A percentile compares a stretch with the other conserved stretches of the same genome.
Conservation (phyloP, 164 flowering plant species). For the Chloranthus sessilifolius region DNA sequence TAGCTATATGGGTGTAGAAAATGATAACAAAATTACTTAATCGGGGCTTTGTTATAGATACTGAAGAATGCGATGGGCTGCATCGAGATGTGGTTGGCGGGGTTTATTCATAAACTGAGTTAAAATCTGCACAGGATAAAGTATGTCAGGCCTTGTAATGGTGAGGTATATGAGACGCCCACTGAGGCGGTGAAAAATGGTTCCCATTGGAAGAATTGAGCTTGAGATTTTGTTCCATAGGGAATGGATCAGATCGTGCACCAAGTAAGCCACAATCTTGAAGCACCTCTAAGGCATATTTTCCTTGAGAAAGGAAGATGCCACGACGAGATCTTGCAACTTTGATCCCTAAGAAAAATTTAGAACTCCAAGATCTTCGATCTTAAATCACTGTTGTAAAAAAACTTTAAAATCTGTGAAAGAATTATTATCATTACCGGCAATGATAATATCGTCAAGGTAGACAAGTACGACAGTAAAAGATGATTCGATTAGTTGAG, state of each 20-base stretch:
- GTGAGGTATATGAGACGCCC: neutral
- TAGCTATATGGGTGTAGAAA: too few relatives aligned
- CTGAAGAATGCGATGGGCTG: neutral
- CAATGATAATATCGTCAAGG: neutral
- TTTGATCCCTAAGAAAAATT: neutral
- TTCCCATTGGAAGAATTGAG: neutral
- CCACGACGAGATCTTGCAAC: neutral
- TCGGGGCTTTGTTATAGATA: neutral
- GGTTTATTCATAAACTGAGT: neutral
- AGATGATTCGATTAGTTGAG: neutral
- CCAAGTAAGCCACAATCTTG: neutral
- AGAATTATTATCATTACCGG: too few relatives aligned
- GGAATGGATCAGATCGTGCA: neutral
- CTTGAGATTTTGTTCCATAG: neutral
- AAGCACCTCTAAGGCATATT: too few relatives aligned
- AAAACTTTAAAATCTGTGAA: too few relatives aligned
- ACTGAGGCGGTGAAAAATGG: neutral
- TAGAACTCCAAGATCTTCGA: neutral
- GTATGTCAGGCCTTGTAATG: neutral
- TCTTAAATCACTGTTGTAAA: too few relatives aligned
- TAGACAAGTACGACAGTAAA: neutral
- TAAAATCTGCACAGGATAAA: neutral
- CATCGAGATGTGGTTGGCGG: neutral
- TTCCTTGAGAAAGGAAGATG: neutral
- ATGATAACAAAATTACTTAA: neutral